Conservation (phyloP, 306 rosid genomes). For the Heteromeles arbutifolia region DNA sequence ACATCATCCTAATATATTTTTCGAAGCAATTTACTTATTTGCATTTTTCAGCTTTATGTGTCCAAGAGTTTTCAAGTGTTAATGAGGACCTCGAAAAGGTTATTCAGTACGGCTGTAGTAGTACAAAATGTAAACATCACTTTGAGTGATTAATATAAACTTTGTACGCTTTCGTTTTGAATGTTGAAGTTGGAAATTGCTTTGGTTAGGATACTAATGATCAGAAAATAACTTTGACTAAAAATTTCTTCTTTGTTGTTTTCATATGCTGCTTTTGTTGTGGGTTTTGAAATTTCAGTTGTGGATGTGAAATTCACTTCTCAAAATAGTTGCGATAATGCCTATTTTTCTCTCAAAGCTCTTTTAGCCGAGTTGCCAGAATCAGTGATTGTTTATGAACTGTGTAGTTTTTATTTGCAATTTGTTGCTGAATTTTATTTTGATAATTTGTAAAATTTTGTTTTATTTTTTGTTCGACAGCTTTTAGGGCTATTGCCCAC, state of each 20-base stretch:
- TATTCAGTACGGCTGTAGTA: neutral
- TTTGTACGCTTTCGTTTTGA: neutral
- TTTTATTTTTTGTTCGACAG: too few relatives aligned
- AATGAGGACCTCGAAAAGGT: neutral
- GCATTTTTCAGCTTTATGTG: neutral
- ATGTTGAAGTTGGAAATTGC: neutral
- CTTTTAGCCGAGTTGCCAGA: slow-evolving; percentile 36
- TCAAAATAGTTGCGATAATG: slow-evolving; percentile 9
- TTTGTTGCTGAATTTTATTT: neutral
- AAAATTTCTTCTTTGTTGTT: slow-evolving; percentile 3
- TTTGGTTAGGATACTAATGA: neutral
- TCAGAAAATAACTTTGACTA: neutral
- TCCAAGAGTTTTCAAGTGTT: neutral
- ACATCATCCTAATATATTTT: neutral
- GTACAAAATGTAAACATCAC: neutral
- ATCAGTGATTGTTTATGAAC: slow-evolving; percentile 2
- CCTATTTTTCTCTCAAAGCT: slow-evolving; percentile 38
- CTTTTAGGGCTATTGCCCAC: too few relatives aligned
- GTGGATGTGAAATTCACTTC: slow-evolving; percentile 68
- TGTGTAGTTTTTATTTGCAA: neutral
- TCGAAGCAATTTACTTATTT: slow-evolving; percentile 3
- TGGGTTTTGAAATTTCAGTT: slow-evolving; percentile 55
- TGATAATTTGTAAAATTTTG: too few relatives aligned
- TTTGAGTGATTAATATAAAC: neutral
- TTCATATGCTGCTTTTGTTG: slow-evolving; percentile 36